Percentiles rank a stretch among this genome's conserved stretches.
Evolutionary conservation across 2,329 filamentous ascomycete genomes (phyloP).

Genomic region (Curvularia lunata): DNA sequence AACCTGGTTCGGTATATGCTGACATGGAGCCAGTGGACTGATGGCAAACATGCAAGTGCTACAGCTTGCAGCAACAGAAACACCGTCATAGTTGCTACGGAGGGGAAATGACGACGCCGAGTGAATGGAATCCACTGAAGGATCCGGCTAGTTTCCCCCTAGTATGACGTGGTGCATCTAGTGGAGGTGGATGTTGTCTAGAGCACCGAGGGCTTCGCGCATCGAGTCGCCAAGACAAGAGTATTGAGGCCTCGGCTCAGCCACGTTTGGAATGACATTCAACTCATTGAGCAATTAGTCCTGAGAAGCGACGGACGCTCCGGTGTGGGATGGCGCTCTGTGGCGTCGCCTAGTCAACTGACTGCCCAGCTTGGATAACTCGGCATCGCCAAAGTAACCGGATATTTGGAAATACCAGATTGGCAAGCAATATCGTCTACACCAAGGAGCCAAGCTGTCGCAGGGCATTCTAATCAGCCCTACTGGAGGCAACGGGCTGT

Average conservation of each 20-base stretch:
- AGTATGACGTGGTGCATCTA: constrained; percentile 10
- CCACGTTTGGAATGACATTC: not conserved
- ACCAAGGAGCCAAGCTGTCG: not conserved
- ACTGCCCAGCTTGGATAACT: constrained; percentile 6
- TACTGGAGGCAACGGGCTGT: not conserved
- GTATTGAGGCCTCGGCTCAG: constrained; percentile 6
- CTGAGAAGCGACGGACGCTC: constrained; percentile 15
- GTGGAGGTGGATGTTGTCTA: constrained; percentile 7
- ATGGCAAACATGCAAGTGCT: not conserved
- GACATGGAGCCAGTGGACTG: not conserved
- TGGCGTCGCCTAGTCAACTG: constrained; percentile 17
- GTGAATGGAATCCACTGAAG: constrained; percentile 4
- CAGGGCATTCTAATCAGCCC: not conserved
- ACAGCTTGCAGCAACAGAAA: not conserved
- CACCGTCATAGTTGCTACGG: not conserved
- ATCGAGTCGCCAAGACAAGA: constrained; percentile 2
- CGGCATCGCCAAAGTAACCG: constrained; percentile 8
- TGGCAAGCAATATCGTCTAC: not conserved
- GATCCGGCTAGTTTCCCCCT: constrained; percentile 3
- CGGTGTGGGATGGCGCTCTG: constrained; percentile 8
- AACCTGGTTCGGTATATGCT: not conserved
- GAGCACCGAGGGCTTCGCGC: constrained; percentile 4
- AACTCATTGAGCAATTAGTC: constrained; percentile 12
- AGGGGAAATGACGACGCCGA: constrained; percentile 18
- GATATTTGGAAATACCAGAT: not conserved